A percentile compares a stretch with the other conserved stretches of the same genome.
Conservation (phyloP, 163 green algal genomes). For the Scenedesmus sp. region DNA sequence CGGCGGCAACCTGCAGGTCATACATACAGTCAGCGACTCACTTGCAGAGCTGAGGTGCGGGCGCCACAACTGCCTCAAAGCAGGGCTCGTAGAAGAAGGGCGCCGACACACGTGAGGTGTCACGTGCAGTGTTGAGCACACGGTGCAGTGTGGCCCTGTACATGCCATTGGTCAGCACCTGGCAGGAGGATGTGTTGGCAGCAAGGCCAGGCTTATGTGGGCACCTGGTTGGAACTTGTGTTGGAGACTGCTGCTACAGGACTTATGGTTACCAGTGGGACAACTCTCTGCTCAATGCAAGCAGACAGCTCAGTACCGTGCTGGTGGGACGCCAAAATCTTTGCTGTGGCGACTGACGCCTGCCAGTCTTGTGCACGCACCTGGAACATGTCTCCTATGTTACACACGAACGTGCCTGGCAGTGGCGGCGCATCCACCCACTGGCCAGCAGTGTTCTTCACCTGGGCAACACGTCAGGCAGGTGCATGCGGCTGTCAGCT, state of each 20-base stretch:
- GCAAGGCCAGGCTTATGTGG: too few relatives aligned
- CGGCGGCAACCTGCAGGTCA: too few relatives aligned
- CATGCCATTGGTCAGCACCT: conserved; percentile 72
- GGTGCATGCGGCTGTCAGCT: not conserved
- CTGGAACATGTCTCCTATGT: conserved; percentile 78
- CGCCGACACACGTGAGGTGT: conserved; percentile 62
- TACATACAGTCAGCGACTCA: too few relatives aligned
- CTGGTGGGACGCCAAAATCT: not conserved
- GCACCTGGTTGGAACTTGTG: too few relatives aligned
- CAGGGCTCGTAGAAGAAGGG: conserved; percentile 84
- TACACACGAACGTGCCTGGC: conserved; percentile 72
- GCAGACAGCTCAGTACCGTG: not conserved
- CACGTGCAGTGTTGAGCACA: conserved; percentile 66
- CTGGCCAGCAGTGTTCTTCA: conserved; percentile 56
- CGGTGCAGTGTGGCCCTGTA: conserved; percentile 78
- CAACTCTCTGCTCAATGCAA: not conserved
- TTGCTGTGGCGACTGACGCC: not conserved
- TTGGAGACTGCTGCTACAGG: not conserved
- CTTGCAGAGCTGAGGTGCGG: conserved; percentile 50
- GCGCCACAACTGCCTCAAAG: conserved; percentile 71
- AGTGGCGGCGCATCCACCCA: conserved; percentile 70
- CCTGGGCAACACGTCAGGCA: conserved; percentile 15
- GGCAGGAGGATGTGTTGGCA: not conserved
- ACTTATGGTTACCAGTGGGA: not conserved
- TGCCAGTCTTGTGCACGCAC: conserved; percentile 16